These are phyloP conservation scores for Xylaria sp. DNA, from an alignment of 2,329 filamentous ascomycete genomes.

Conservation along the genomic window DNA sequence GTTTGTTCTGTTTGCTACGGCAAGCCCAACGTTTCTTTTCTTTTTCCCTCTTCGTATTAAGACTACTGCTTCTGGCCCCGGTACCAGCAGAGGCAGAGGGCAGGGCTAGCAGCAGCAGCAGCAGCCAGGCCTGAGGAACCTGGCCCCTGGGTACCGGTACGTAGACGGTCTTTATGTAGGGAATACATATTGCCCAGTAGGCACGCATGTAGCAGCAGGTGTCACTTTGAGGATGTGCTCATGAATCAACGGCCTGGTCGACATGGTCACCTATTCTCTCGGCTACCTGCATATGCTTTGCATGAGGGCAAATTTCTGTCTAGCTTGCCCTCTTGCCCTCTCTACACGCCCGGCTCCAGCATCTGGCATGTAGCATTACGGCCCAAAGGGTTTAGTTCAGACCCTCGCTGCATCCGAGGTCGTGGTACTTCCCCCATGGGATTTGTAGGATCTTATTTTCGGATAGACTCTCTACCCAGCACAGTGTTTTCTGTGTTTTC, in stretches of 20 bases:
- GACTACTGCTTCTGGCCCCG: background rate
- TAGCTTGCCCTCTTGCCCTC: background rate
- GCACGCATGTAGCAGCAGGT: slow-evolving; percentile 21
- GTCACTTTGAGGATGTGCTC: slow-evolving; percentile 24
- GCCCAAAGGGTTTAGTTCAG: slow-evolving; percentile 10
- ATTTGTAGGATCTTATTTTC: background rate
- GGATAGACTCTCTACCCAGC: background rate
- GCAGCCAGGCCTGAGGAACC: background rate
- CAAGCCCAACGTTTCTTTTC: background rate
- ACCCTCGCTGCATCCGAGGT: slow-evolving; percentile 8
- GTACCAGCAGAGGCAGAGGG: too few relatives aligned
- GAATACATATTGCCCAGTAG: background rate
- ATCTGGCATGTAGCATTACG: background rate
- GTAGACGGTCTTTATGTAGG: background rate
- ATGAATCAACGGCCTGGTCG: slow-evolving; percentile 16
- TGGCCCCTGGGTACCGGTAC: background rate
- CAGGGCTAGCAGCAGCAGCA: too few relatives aligned
- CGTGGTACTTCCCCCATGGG: slow-evolving; percentile 1
- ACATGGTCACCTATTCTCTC: slow-evolving; percentile 14
- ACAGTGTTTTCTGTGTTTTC: slow-evolving; percentile 1
- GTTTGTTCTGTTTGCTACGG: background rate
- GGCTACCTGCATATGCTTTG: slow-evolving; percentile 20
- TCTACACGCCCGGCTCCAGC: background rate
- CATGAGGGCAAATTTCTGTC: slow-evolving; percentile 14
- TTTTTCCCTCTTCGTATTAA: background rate